Conservation (phyloP, 352 stramenopile genomes). For the Pythium aquatile region DNA sequence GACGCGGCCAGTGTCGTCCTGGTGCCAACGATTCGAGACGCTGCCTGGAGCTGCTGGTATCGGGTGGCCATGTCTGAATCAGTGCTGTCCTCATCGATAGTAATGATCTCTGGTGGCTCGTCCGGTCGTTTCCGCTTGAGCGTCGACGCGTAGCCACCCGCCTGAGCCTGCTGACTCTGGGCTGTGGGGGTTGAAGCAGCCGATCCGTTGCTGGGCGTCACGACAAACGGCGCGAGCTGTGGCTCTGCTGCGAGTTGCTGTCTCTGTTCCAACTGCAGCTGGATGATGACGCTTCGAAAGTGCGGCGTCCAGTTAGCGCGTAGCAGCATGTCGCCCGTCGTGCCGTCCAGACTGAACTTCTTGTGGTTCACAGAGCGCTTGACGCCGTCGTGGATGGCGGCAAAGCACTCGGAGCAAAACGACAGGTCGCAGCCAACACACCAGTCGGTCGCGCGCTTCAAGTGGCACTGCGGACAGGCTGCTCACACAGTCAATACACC, state of each 20-base stretch:
- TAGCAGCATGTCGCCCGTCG: slow-evolving; percentile 37
- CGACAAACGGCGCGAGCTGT: background rate
- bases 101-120: slow-evolving; percentile 43
- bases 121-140: slow-evolving; percentile 47
- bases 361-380: slow-evolving; percentile 31
- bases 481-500: background rate
- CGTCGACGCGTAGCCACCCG: background rate
- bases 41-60: background rate
- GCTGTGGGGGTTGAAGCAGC: background rate
- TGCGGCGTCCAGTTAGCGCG: slow-evolving; percentile 44
- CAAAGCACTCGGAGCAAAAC: slow-evolving; percentile 62
- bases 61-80: background rate
- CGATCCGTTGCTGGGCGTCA: background rate
- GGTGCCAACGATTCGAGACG: background rate
- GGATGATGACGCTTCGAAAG: slow-evolving; percentile 31
- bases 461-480: slow-evolving; percentile 68
- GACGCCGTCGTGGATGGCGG: slow-evolving; percentile 45
- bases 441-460: slow-evolving; percentile 42
- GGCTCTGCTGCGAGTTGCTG: background rate
- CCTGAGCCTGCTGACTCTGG: background rate
- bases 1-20: background rate
- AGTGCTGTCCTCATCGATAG: slow-evolving; percentile 40
- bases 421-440: slow-evolving; percentile 60
- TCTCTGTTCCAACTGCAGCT: slow-evolving; percentile 33
- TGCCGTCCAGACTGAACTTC: slow-evolving; percentile 48